Percentiles rank a stretch among this genome's conserved stretches.
Conservation (phyloP, 2,329 filamentous ascomycete genomes). For the Penicillium sp. region DNA sequence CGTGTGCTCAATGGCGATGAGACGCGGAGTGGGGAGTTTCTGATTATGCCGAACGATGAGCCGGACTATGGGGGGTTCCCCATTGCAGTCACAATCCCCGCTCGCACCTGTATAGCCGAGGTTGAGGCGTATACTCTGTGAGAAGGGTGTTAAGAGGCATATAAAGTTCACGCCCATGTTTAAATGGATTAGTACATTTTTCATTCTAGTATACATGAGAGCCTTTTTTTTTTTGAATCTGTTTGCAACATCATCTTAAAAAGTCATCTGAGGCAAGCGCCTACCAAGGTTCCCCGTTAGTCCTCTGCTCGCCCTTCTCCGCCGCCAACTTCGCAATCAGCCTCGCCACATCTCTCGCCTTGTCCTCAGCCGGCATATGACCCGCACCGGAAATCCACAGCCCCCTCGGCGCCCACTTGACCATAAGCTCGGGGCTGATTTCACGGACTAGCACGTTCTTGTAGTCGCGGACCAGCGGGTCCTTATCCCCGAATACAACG, state of each 20-base stretch:
- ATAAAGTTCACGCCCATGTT: too few relatives aligned
- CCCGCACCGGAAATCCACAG: constrained; percentile 1
- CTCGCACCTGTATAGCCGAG: constrained; percentile 24
- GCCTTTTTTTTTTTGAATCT: too few relatives aligned
- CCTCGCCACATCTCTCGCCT: not conserved
- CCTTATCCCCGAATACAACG: constrained; percentile 1
- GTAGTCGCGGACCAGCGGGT: not conserved
- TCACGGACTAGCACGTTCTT: not conserved
- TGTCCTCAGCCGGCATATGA: not conserved
- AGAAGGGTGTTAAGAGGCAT: not conserved
- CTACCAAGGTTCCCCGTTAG: not conserved
- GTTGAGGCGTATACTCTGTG: constrained; percentile 5
- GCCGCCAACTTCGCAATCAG: constrained; percentile 9
- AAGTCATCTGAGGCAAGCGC: not conserved
- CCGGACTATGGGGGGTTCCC: constrained; percentile 62
- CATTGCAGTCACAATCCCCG: constrained; percentile 54
- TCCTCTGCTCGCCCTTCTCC: not conserved
- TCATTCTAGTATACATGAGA: too few relatives aligned
- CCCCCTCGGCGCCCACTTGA: not conserved
- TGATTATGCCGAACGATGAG: constrained; percentile 62
- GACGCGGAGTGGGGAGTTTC: constrained; percentile 52
- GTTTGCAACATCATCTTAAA: not conserved
- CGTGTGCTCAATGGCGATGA: constrained; percentile 52
- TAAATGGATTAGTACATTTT: too few relatives aligned
- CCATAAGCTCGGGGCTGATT: not conserved